Base-by-base conservation (phyloP, 352 stramenopile genomes). In the Phytophthora niederhauseri region DNA sequence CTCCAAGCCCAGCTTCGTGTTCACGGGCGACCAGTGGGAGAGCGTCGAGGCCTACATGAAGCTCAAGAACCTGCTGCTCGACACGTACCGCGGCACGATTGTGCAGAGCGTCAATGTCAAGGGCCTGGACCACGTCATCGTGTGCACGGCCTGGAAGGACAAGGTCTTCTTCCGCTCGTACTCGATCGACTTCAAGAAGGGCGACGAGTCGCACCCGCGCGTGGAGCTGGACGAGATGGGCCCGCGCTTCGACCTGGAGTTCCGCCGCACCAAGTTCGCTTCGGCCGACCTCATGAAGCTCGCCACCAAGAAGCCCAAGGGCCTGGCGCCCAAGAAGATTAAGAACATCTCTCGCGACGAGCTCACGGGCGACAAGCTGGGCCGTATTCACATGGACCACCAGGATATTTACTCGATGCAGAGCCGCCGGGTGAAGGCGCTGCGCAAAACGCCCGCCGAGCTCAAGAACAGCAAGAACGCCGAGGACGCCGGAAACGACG, bases 341-440 rank as follows among this genome's bases (percentile, higher is more conserved):
- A 99, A 99, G 90, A 98, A 98, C 76, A 98, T 99, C 73, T 97
- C 97, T 75, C 82, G 82, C 76, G 98, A 98, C 65, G 98, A 99
- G 74, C 81, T 98, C 53, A 99, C 99, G 78, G 97, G 98, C 70
- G 97, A 99, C 83, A 99, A 98, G 73, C 80, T 99, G 64, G 98
- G 97, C 66, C 92, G 96, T 68, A 93, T 99, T 81, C 98, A 99
- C 87, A 85, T 99, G 61, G 96, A 99, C 48, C 95, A 93, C 73
- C 97, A 99, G 83, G 93, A 99, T 83, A 90, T 99, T 68, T 98
- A 98, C 75, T 96, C 91, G 68, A 98, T 98, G 89, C 85, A 98
- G 72, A 96, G 94, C 65, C 90, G 95, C 59, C 98, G 98, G 71
- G 87, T 97, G 66, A 99, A 99, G 84, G 97, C 97, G 24, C 82